A percentile compares a stretch with the other conserved stretches of the same genome.
phyloP scores from a whole-genome alignment of 2,329 filamentous ascomycete genomes.

The Pseudophaeomoniella oleicola region DNA sequence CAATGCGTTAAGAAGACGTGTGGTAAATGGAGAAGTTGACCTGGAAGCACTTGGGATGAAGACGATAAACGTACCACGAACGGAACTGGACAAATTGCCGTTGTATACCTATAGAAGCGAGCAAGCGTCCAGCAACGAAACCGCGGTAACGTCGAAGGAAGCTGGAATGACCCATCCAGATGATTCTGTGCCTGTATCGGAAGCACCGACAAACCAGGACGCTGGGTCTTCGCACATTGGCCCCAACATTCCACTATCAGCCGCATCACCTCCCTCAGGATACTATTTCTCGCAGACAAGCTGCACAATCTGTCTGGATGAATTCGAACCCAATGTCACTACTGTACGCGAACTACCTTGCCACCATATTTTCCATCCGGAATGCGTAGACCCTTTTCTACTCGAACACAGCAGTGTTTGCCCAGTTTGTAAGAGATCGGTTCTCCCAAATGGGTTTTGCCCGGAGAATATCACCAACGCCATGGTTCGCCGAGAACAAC shows the following conservation, averaged over 20 bases:
- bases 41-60: conserved; percentile 77
- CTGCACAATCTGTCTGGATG: conserved; percentile 81
- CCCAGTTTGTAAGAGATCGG: conserved; percentile 75
- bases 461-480: conserved; percentile 60
- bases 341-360: conserved; percentile 77
- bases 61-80: conserved; percentile 58
- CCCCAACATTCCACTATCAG: neutral
- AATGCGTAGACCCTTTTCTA: conserved; percentile 80
- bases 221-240: too few species aligned
- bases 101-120: conserved; percentile 60
- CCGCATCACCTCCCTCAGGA: conserved; percentile 4
- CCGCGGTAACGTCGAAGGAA: too few species aligned
- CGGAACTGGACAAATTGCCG: conserved; percentile 59
- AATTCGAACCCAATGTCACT: conserved; percentile 55
- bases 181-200: too few species aligned
- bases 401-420: conserved; percentile 69
- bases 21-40: conserved; percentile 67
- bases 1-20: conserved; percentile 50
- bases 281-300: conserved; percentile 53
- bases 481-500: conserved; percentile 71
- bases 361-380: conserved; percentile 82
- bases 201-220: too few species aligned
- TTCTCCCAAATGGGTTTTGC: conserved; percentile 55
- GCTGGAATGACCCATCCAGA: too few species aligned
- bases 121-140: neutral